Base-by-base conservation (phyloP, 2,329 filamentous ascomycete species). In the Corniculantispora saksenae region DNA sequence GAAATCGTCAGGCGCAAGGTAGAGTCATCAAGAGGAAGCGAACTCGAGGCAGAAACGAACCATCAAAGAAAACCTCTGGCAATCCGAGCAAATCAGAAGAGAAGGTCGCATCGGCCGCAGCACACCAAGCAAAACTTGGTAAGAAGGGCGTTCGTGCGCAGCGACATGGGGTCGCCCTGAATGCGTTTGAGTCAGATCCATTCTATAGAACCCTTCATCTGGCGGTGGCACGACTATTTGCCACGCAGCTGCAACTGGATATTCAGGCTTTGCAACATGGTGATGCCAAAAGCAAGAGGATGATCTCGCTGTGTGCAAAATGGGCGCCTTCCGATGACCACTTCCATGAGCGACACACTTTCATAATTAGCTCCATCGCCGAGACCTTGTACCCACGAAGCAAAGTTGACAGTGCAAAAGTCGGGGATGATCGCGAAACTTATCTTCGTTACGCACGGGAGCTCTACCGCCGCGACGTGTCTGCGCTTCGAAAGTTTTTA, bases 261-360 rank as follows among this genome's bases (percentile, higher is more conserved):
- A 67, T 82, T 2, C 69, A 67, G 0, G 71, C 79, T 0, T 76
- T 87, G 1, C 70, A 76, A 4, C 77, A 76, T 19, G 71, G 72
- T 12, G 76, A 82, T 35, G 70, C 75, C 19, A 75, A 77, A 51
- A 78, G 79, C 8, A 77, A 79, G 69, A 77, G 76, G 29, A 73
- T 72, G 17, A 80, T 88, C 62, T 86, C 84, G 0, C 79, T 88
- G 0, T 86, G 84, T 63, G 84, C 80, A 2, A 89, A 89, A 67
- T 89, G 86, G 86, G 84, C 85, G 1, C 86, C 86, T 1, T 81
- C 82, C 0, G 78, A 82, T 21, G 80, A 81, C 40, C 79, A 77
- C 45, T 85, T 85, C 68, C 85, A 88, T 68, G 86, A 89, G 72
- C 81, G 82, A 67, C 82, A 86, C 67, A 88, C 86, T 2, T 82